These are phyloP conservation scores for Artemisia annua DNA, from an alignment of 129 eudicot species.

Conservation along the genomic window DNA sequence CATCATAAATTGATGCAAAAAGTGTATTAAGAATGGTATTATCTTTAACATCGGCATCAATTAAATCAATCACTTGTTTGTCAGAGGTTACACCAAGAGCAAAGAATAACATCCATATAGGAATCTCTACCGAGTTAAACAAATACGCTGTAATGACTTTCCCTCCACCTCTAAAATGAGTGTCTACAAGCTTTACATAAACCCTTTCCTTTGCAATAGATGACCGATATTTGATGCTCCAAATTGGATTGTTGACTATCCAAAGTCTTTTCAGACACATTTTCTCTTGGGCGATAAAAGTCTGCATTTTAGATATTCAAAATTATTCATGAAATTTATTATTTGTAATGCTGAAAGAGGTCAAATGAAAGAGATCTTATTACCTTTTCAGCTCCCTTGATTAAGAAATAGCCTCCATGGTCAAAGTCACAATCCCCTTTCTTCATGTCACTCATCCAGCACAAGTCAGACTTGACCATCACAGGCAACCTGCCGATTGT, in stretches of 20 bases:
- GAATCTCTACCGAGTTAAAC: constrained; percentile 49
- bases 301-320: constrained; percentile 36
- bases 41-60: constrained; percentile 54
- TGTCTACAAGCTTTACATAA: constrained; percentile 53
- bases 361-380: background rate
- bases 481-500: constrained; percentile 81
- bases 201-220: constrained; percentile 53
- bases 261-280: constrained; percentile 68
- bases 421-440: constrained; percentile 85
- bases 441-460: constrained; percentile 76
- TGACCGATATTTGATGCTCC: constrained; percentile 63
- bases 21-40: constrained; percentile 55
- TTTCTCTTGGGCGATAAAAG: constrained; percentile 93
- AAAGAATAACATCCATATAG: constrained; percentile 82
- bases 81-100: constrained; percentile 82
- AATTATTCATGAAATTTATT: background rate
- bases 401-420: constrained; percentile 82
- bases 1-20: constrained; percentile 72
- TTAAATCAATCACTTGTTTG: constrained; percentile 63
- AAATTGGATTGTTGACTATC: constrained; percentile 53
- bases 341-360: background rate
- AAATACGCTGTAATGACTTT: constrained; percentile 59
- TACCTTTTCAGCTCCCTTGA: constrained; percentile 97
- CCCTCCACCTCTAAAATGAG: constrained; percentile 58
- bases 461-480: constrained; percentile 86